Evolutionary conservation across 106 monocot species (phyloP).

Genomic region (Vanilla planifolia): DNA sequence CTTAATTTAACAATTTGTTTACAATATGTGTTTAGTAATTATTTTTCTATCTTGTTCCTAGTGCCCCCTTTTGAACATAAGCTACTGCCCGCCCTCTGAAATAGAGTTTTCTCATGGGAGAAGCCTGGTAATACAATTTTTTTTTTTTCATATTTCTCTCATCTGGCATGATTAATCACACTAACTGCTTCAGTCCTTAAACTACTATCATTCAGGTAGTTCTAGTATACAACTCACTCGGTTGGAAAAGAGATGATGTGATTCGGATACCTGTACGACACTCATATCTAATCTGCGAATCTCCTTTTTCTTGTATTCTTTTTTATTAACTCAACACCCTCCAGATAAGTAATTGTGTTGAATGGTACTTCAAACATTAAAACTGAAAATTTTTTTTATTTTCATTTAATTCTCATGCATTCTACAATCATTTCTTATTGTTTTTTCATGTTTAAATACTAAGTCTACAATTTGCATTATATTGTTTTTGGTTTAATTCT

Average conservation of each 20-base stretch:
- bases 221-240: constrained; percentile 89
- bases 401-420: too few species aligned
- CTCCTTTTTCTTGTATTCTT: too few species aligned
- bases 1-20: too few species aligned
- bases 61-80: constrained; percentile 91
- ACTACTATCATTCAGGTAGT: constrained; percentile 43
- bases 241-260: constrained; percentile 81
- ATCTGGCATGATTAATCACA: not conserved
- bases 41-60: constrained; percentile 1
- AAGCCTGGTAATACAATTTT: constrained; percentile 51
- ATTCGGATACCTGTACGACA: constrained; percentile 78
- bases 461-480: too few species aligned
- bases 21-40: too few species aligned
- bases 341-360: too few species aligned
- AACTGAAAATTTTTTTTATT: too few species aligned
- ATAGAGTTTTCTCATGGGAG: constrained; percentile 42
- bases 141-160: not conserved
- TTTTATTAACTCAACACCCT: too few species aligned
- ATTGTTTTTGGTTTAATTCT: too few species aligned
- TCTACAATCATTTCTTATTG: too few species aligned
- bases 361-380: too few species aligned
- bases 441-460: too few species aligned
- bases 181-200: not conserved
- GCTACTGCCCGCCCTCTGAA: constrained; percentile 85
- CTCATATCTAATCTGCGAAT: not conserved